Base-by-base conservation (phyloP, 176 grass and related monocot genomes). In the Chloris gayana region DNA sequence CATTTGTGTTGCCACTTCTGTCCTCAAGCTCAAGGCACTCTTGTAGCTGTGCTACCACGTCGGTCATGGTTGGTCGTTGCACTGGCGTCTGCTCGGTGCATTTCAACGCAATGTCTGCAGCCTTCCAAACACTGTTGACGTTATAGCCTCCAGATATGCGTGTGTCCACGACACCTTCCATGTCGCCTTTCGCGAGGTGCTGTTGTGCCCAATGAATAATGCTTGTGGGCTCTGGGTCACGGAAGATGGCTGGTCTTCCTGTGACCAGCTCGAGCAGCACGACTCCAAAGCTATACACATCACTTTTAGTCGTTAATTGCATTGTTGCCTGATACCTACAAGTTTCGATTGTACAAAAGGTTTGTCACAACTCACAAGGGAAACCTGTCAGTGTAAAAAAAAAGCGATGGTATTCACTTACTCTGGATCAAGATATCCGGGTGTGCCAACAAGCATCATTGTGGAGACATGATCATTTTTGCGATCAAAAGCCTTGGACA, bases 101-200 rank as follows among this genome's bases (percentile, higher is more conserved):
- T 3, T 27, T 62, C 12, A 62, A 2, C 2, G 26, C 59, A 11
- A 63, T 7, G 1, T 31, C 27, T 2, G 27, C 14, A 11, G 13
- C 81, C 51, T 90, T 90, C 88, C 91, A 93, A 27, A 90, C 38
- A 10, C 68, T 35, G 18, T 85, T 89, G 4, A 89, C 74, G 53
- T 85, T 75, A 21, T 89, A 68, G 13, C 75, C 69, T 0, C 60
- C 81, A 7, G 12, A 6, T 31, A 89, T 80, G n/a, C 60, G 54
- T 10, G 35, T 5, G 57, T 89, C 87, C 31, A 71, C 70, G 5
- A 89, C 62, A 11, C 61, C 78, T 69, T 89, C 87, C 57, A 89
- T 89, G 82, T 80, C 76, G 5, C 87, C 80, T 9, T 21, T 72
- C 7, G 72, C 39, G 0, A 89, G 69, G 2, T 37, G 70, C 47